These are phyloP conservation scores for Calocybe cyanea DNA, from an alignment of 768 basidiomycete species.

Conservation along the genomic window DNA sequence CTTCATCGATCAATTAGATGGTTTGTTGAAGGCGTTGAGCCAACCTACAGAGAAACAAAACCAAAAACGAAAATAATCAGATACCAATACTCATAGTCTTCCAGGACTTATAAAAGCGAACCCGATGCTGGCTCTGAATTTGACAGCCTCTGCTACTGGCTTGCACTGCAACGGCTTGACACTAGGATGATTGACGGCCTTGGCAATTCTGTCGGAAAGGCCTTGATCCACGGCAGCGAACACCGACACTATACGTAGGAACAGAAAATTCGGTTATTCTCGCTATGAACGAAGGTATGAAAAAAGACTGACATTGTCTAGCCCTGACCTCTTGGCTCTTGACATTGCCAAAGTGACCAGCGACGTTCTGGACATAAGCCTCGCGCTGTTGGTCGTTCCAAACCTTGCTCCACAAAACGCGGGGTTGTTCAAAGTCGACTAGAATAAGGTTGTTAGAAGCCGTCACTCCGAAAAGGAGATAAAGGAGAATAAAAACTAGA, in stretches of 20 bases:
- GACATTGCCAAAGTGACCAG: constrained; percentile 56
- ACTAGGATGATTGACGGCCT: constrained; percentile 55
- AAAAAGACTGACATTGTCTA: constrained; percentile 54
- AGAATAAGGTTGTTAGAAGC: too few species aligned
- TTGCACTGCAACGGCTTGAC: constrained; percentile 62
- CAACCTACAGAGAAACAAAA: constrained; percentile 8
- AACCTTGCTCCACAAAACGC: constrained; percentile 64
- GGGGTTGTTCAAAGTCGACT: constrained; percentile 88
- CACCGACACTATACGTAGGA: constrained; percentile 52
- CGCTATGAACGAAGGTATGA: not conserved
- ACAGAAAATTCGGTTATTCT: not conserved
- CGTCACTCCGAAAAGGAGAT: too few species aligned
- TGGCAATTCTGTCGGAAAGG: constrained; percentile 76
- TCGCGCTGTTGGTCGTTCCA: constrained; percentile 57
- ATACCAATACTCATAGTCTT: constrained; percentile 10
- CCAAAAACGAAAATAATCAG: constrained; percentile 2
- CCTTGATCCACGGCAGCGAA: constrained; percentile 77
- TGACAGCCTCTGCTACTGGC: constrained; percentile 53
- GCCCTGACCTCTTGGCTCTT: constrained; percentile 59
- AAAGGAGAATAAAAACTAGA: not conserved
- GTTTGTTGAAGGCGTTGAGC: not conserved
- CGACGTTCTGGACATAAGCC: constrained; percentile 64
- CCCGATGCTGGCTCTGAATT: constrained; percentile 45
- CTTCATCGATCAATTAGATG: too few species aligned
- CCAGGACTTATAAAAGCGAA: constrained; percentile 12